A percentile compares a stretch with the other conserved stretches of the same genome.
phyloP scores from a whole-genome alignment of 2,329 filamentous ascomycete genomes.

The Xylaria sp. region DNA sequence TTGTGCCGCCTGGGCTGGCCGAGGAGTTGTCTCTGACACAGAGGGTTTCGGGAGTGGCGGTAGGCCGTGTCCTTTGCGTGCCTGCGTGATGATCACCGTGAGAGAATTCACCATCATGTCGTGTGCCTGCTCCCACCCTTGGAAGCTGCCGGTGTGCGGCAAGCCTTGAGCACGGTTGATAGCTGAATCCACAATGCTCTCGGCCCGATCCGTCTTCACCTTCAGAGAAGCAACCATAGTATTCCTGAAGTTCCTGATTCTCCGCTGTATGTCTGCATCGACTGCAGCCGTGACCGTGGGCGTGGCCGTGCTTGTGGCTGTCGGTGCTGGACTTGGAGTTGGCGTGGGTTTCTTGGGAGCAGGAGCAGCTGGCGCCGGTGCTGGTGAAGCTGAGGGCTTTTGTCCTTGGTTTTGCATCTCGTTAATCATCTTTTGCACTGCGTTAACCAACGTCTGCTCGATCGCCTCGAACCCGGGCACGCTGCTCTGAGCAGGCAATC shows the following conservation, averaged over 20 bases:
- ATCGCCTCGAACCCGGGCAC: conserved; percentile 34
- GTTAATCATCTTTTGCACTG: conserved; percentile 36
- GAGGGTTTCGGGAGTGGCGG: conserved; percentile 21
- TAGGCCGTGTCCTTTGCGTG: conserved; percentile 30
- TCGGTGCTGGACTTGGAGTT: conserved; percentile 31
- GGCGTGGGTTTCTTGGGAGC: conserved; percentile 27
- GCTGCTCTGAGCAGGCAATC: conserved; percentile 29
- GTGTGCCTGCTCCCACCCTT: conserved; percentile 38
- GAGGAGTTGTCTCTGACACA: conserved; percentile 12
- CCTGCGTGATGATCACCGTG: conserved; percentile 36
- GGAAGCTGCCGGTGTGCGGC: conserved; percentile 30
- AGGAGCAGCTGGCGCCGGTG: conserved; percentile 26
- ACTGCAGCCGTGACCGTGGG: too few relatives aligned
- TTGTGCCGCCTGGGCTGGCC: conserved; percentile 17
- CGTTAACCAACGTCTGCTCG: conserved; percentile 33
- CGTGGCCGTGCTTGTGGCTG: too few relatives aligned
- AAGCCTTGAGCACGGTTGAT: conserved; percentile 38
- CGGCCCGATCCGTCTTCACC: conserved; percentile 36
- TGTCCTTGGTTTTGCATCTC: conserved; percentile 33
- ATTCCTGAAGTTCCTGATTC: conserved; percentile 34
- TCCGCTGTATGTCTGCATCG: conserved; percentile 36
- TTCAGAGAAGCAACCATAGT: conserved; percentile 37
- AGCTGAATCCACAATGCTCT: conserved; percentile 37
- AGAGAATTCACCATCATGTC: conserved; percentile 37
- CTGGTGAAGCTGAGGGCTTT: conserved; percentile 32